Conservation (phyloP, 139 green algal species). For the Asterochloris sp. region DNA sequence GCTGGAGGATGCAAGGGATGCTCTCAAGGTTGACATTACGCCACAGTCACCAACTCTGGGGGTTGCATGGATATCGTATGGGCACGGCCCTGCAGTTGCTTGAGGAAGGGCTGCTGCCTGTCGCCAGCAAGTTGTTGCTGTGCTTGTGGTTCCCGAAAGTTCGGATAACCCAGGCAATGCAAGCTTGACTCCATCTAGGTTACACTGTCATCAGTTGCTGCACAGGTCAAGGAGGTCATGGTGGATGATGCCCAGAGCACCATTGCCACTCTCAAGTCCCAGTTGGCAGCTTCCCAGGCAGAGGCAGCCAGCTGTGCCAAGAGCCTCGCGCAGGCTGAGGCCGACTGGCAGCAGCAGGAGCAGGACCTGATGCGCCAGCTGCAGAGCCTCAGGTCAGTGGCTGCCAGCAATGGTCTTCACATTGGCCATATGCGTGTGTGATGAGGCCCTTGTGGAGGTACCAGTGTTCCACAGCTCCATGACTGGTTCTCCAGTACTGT, state of each 20-base stretch:
- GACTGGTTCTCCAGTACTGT: neutral
- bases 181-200: neutral
- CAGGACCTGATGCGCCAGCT: slow-evolving; percentile 29
- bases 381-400: neutral
- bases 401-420: neutral
- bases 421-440: neutral
- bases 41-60: neutral
- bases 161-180: neutral
- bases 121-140: neutral
- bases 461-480: neutral
- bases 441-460: neutral
- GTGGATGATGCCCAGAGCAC: slow-evolving; percentile 67
- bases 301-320: slow-evolving; percentile 40
- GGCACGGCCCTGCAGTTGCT: no score
- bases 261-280: slow-evolving; percentile 51
- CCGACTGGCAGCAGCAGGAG: slow-evolving; percentile 23
- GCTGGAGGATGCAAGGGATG: slow-evolving; percentile 31
- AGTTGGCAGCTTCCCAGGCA: slow-evolving; percentile 38
- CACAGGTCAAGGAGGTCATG: slow-evolving; percentile 71
- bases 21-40: slow-evolving; percentile 23
- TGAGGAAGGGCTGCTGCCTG: neutral
- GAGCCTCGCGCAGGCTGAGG: slow-evolving; percentile 31
- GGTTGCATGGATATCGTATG: neutral
- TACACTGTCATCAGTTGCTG: neutral
- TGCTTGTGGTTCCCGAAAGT: neutral